Conservation (phyloP, 192 early-diverging fungal species). For the Mortierella claussenii region DNA sequence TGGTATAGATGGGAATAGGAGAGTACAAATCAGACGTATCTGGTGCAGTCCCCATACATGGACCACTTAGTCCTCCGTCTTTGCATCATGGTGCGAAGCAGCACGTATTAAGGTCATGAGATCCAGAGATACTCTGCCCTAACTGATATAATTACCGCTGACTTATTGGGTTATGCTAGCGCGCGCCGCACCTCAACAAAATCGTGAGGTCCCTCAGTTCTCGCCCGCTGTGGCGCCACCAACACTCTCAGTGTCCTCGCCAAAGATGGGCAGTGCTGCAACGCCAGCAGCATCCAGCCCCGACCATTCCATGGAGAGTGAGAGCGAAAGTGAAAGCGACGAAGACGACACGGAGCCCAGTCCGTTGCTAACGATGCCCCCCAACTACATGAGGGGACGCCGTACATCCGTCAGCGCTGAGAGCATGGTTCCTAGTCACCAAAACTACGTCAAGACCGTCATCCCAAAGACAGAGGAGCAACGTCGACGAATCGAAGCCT, state of each 20-base stretch:
- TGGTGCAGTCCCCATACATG: too few relatives aligned
- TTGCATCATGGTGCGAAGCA: too few relatives aligned
- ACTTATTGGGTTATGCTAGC: slow-evolving; percentile 20
- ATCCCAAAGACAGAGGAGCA: slow-evolving; percentile 92
- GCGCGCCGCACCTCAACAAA: slow-evolving; percentile 47
- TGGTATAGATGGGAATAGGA: too few relatives aligned
- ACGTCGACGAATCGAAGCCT: slow-evolving; percentile 78
- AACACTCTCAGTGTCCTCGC: slow-evolving; percentile 40
- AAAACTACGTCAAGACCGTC: slow-evolving; percentile 85
- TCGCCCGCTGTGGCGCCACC: slow-evolving; percentile 59
- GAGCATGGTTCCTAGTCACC: slow-evolving; percentile 92
- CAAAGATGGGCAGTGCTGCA: slow-evolving; percentile 42
- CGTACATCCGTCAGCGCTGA: slow-evolving; percentile 96
- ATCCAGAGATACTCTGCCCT: too few relatives aligned
- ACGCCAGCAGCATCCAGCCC: slow-evolving; percentile 58
- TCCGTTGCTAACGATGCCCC: slow-evolving; percentile 64
- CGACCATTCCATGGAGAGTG: slow-evolving; percentile 61
- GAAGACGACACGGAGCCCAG: slow-evolving; percentile 71
- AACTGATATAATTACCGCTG: too few relatives aligned
- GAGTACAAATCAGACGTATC: too few relatives aligned
- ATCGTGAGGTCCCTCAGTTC: slow-evolving; percentile 56
- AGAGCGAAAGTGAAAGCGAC: slow-evolving; percentile 57
- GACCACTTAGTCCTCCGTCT: too few relatives aligned
- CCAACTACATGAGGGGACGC: slow-evolving; percentile 85
- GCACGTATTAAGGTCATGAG: too few relatives aligned